A percentile compares a stretch with the other conserved stretches of the same genome.
Conservation (phyloP, 1,284 basidiomycete genomes). For the Ceratobasidium sp. region DNA sequence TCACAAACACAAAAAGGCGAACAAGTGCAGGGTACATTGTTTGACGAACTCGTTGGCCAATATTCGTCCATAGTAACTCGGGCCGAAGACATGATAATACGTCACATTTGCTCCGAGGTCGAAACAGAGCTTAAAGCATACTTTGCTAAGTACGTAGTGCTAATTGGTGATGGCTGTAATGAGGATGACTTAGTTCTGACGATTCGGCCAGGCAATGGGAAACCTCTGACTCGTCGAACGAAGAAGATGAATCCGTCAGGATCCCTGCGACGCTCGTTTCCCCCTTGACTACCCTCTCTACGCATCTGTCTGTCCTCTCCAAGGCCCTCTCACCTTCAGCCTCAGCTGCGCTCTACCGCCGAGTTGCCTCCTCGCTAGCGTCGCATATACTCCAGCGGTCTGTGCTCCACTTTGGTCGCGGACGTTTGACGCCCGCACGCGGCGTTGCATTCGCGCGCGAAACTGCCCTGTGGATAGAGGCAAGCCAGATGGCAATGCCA, state of each 20-base stretch:
- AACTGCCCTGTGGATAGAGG: conserved; percentile 81
- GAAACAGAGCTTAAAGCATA: conserved; percentile 78
- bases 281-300: conserved; percentile 76
- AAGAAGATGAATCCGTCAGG: conserved; percentile 56
- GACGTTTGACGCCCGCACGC: conserved; percentile 63
- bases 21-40: conserved; percentile 71
- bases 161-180: not conserved
- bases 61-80: conserved; percentile 71
- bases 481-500: conserved; percentile 66
- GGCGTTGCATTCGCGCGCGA: conserved; percentile 71
- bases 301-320: conserved; percentile 73
- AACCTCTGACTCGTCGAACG: conserved; percentile 41
- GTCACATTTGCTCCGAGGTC: conserved; percentile 81
- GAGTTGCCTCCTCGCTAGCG: conserved; percentile 70
- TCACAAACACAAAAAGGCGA: conserved; percentile 51
- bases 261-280: conserved; percentile 74
- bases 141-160: conserved; percentile 58
- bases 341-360: conserved; percentile 72
- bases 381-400: conserved; percentile 84
- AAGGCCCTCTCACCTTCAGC: conserved; percentile 66
- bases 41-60: conserved; percentile 73
- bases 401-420: conserved; percentile 77
- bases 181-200: not conserved
- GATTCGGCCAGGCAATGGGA: conserved; percentile 54
- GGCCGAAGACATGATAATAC: conserved; percentile 87